Percentiles rank a stretch among this genome's conserved stretches.
Evolutionary conservation across 2,329 filamentous ascomycete species (phyloP).

Genomic region (Colletotrichum brevisporum): DNA sequence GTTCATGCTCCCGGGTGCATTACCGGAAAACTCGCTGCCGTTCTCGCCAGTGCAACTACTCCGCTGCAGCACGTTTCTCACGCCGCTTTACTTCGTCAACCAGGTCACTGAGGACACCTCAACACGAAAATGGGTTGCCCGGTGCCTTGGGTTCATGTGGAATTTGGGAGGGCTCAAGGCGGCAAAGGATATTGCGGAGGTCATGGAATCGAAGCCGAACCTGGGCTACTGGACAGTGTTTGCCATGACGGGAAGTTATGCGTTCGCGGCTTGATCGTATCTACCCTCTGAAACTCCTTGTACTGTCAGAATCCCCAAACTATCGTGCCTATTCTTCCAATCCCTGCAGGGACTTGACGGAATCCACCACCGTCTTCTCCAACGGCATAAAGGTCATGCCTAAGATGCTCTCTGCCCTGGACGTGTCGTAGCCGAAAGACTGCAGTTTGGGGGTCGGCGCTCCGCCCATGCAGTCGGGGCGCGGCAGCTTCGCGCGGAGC

Average conservation of each 20-base stretch:
- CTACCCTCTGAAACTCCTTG: not conserved
- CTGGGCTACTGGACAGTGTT: conserved; percentile 44
- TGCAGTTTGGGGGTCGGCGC: conserved; percentile 11
- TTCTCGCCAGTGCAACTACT: conserved; percentile 42
- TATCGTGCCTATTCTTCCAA: not conserved
- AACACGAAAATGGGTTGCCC: conserved; percentile 37
- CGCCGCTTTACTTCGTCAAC: conserved; percentile 41
- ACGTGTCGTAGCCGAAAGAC: conserved; percentile 52
- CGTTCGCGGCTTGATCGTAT: conserved; percentile 41
- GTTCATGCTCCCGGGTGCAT: conserved; percentile 34
- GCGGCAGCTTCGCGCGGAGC: conserved; percentile 44
- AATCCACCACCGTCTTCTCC: conserved; percentile 63
- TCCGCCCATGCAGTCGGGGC: conserved; percentile 40
- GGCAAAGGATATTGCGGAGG: conserved; percentile 36
- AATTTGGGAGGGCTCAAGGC: conserved; percentile 36
- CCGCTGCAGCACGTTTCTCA: conserved; percentile 42
- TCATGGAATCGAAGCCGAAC: conserved; percentile 26
- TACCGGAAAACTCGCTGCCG: conserved; percentile 28
- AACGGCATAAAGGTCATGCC: conserved; percentile 62
- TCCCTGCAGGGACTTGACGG: conserved; percentile 22
- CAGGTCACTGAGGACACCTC: conserved; percentile 31
- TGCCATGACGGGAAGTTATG: conserved; percentile 46
- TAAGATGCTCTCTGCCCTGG: conserved; percentile 59
- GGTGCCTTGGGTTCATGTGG: conserved; percentile 41
- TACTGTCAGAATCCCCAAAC: not conserved